These are phyloP conservation scores for Pascua sp. DNA, from an alignment of 1,284 basidiomycete genomes.

Conservation along the genomic window DNA sequence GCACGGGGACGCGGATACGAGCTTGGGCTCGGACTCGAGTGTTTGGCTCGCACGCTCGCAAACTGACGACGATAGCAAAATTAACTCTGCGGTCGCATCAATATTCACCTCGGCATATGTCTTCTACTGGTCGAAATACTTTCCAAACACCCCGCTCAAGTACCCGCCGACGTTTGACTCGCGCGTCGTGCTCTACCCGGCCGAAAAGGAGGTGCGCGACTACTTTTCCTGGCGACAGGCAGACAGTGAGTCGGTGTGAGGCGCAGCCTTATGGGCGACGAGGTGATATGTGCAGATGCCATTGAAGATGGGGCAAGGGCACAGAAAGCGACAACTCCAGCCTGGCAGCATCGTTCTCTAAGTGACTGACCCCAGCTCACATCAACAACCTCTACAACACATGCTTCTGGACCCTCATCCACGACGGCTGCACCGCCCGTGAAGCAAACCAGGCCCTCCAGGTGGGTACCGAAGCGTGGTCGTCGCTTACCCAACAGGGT, in stretches of 20 bases:
- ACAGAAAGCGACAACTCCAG: no score
- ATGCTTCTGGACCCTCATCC: constrained; percentile 87
- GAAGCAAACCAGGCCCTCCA: constrained; percentile 77
- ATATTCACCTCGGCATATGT: constrained; percentile 91
- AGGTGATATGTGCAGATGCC: background rate
- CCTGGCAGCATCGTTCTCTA: background rate
- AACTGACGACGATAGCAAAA: constrained; percentile 59
- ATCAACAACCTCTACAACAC: constrained; percentile 99
- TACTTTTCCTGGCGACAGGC: constrained; percentile 96
- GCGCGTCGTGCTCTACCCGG: constrained; percentile 80
- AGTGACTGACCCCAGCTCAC: constrained; percentile 62
- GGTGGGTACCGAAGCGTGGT: constrained; percentile 49
- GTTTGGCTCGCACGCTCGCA: no score
- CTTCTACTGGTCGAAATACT: constrained; percentile 75
- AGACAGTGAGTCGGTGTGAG: constrained; percentile 65
- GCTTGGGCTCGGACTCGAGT: no score
- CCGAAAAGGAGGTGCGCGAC: constrained; percentile 68
- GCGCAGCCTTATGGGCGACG: background rate
- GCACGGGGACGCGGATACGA: no score
- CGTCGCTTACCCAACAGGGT: constrained; percentile 61
- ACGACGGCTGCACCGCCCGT: constrained; percentile 68
- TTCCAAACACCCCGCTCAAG: constrained; percentile 63
- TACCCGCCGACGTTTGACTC: constrained; percentile 93
- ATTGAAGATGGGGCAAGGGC: no score
- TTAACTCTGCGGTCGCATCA: constrained; percentile 82